phyloP scores from a whole-genome alignment of 1,284 basidiomycete genomes.

The Pseudozyma sp. region DNA sequence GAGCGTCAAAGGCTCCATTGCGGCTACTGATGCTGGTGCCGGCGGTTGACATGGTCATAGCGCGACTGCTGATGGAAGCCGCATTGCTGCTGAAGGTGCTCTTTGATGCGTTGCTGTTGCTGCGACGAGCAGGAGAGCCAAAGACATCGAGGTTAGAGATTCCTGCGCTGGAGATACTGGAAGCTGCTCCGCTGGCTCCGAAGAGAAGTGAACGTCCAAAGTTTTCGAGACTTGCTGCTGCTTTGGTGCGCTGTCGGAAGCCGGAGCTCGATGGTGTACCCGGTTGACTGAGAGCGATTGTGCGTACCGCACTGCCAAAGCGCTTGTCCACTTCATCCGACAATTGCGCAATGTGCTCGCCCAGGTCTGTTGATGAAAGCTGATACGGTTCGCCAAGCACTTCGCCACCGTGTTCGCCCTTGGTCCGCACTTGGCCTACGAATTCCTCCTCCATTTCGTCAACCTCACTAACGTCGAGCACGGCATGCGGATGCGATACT shows the following conservation, averaged over 20 bases:
- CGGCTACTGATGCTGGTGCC: conserved; percentile 60
- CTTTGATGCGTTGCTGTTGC: conserved; percentile 54
- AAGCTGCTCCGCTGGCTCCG: conserved; percentile 32
- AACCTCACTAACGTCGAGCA: conserved; percentile 45
- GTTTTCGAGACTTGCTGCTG: conserved; percentile 55
- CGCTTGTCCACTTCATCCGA: conserved; percentile 40
- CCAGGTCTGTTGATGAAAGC: conserved; percentile 36
- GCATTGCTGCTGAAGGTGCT: conserved; percentile 50
- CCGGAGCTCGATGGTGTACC: conserved; percentile 35
- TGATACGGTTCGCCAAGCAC: conserved; percentile 26
- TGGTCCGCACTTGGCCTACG: conserved; percentile 38
- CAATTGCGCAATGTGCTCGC: conserved; percentile 34
- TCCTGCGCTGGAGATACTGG: conserved; percentile 41
- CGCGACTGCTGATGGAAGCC: conserved; percentile 44
- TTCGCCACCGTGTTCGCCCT: conserved; percentile 23
- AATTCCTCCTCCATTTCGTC: conserved; percentile 54
- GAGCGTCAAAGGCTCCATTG: conserved; percentile 23
- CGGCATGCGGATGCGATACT: conserved; percentile 42
- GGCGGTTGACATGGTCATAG: conserved; percentile 51
- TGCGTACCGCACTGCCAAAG: conserved; percentile 21
- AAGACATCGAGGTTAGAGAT: conserved; percentile 53
- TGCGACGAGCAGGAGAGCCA: conserved; percentile 51
- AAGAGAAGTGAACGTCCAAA: conserved; percentile 57
- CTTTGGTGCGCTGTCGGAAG: conserved; percentile 51
- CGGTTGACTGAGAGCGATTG: conserved; percentile 24